A percentile compares a stretch with the other conserved stretches of the same genome.
phyloP scores from a whole-genome alignment of 768 basidiomycete species.

The Vararia minispora region DNA sequence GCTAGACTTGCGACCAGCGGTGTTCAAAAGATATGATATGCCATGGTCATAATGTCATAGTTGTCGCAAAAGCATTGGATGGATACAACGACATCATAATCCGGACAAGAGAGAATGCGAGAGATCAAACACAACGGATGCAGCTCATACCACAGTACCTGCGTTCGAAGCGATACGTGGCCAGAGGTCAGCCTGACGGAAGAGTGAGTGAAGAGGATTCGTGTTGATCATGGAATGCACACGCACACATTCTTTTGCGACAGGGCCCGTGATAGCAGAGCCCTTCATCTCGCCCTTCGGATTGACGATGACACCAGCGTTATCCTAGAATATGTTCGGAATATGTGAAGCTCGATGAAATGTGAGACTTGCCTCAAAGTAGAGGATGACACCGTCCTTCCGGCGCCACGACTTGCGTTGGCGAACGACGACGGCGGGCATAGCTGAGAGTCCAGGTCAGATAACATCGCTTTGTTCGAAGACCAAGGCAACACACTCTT shows the following conservation, averaged over 20 bases:
- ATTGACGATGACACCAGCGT: slow-evolving; percentile 96
- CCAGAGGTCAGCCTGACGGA: slow-evolving; percentile 83
- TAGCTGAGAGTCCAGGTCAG: slow-evolving; percentile 41
- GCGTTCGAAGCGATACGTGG: slow-evolving; percentile 99
- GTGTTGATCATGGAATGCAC: neutral
- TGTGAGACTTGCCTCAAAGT: slow-evolving; percentile 65
- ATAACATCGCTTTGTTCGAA: neutral
- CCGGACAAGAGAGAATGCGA: slow-evolving; percentile 12
- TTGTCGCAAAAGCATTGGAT: no score
- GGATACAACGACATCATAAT: slow-evolving; percentile 10
- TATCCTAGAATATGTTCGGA: slow-evolving; percentile 42
- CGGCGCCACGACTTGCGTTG: slow-evolving; percentile 99
- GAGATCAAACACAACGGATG: slow-evolving; percentile 11
- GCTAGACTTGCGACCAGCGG: no score
- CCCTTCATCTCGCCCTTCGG: slow-evolving; percentile 99
- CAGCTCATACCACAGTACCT: slow-evolving; percentile 87
- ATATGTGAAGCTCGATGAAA: neutral
- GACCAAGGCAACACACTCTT: slow-evolving; percentile 62
- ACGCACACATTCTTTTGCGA: slow-evolving; percentile 95
- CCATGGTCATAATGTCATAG: no score
- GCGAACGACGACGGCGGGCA: slow-evolving; percentile 94
- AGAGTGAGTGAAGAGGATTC: neutral
- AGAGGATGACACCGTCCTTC: slow-evolving; percentile 97
- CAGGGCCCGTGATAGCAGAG: slow-evolving; percentile 89
- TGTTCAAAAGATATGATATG: no score